Evolutionary conservation across 208 protist species (phyloP), one percentile per base, ranked within the genome.

Genomic region (Phytomonas francai): DNA sequence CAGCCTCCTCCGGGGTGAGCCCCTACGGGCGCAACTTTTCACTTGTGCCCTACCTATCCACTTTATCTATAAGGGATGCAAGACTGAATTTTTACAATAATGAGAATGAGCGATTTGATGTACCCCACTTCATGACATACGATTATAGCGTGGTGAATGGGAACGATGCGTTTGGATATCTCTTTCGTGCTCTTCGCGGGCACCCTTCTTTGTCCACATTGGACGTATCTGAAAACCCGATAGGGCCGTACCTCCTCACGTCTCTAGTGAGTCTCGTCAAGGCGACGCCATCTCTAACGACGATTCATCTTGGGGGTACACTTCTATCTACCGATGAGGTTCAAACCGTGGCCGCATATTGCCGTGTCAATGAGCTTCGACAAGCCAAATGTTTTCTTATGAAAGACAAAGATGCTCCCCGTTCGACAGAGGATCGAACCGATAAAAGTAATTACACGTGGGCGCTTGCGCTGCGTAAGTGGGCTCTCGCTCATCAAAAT

Each of bases 161-260:
- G 6, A 70, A 60, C 34, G 65, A 36, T 28, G 77, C 78, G 36
- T 42, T 82, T 22, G 68, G 69, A 8, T 64, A 76, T 39, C 25
- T 86, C 19, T 66, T 86, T 14, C 59, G 65, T 14, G 77, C 77
- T 3, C 68, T 86, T 45, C 59, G 65, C 25, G 80, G 77, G 2
- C 80, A 83, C 70, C 80, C 80, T 6, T 61, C 59, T 0, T 60
- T 91, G 16, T 51, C 61, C 9, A 39, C 60, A 28, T 61, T 91
- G 33, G 85, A 88, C 62, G 33, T 91, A 33, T 81, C 76, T 9
- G 66, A 73, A 64, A 91, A 87, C 67, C 74, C 75, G 4, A 62
- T 91, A 32, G 79, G 77, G 0, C 65, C 83, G n/a, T 68, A 65
- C 25, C 71, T 86, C 4, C 59, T 82, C 60, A 73, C 80, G 7